Percentiles rank a stretch among this genome's conserved stretches.
These are phyloP conservation scores for Nothopassalora personata DNA, from an alignment of 2,329 filamentous ascomycete genomes.

Conservation along the genomic window DNA sequence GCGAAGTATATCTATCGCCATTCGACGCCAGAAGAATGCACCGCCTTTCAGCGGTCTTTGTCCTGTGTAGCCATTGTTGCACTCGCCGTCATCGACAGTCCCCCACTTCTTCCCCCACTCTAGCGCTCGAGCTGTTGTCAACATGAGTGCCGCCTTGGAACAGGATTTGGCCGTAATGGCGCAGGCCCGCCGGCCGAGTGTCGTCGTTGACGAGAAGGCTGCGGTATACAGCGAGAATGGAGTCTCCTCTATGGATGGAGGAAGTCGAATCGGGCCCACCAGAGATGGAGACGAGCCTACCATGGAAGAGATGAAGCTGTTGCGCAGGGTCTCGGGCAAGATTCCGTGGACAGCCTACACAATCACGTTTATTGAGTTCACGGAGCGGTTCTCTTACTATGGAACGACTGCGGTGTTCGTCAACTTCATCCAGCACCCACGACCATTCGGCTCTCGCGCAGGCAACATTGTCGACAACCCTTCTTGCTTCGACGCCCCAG, in stretches of 20 bases:
- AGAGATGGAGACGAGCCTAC: conserved; percentile 35
- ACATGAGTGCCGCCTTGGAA: conserved; percentile 17
- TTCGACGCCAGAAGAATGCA: neutral
- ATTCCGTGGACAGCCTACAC: conserved; percentile 44
- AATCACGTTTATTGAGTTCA: conserved; percentile 46
- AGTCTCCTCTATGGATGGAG: conserved; percentile 8
- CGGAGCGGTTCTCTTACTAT: conserved; percentile 45
- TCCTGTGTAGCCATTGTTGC: neutral
- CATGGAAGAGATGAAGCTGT: conserved; percentile 39
- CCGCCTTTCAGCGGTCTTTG: neutral
- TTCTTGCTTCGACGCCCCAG: conserved; percentile 31
- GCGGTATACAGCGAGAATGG: conserved; percentile 12
- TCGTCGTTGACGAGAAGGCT: conserved; percentile 16
- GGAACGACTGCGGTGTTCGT: conserved; percentile 44
- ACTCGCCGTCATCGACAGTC: neutral
- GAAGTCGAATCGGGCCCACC: conserved; percentile 4
- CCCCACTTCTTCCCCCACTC: neutral
- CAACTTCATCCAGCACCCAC: conserved; percentile 42
- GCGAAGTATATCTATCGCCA: conserved; percentile 1
- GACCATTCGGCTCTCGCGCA: conserved; percentile 33
- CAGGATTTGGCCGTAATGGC: conserved; percentile 22
- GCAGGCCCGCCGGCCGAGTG: conserved; percentile 21
- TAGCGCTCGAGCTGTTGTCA: neutral
- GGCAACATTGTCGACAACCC: conserved; percentile 35
- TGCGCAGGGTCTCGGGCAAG: conserved; percentile 43